Evolutionary conservation across 257 asterid genomes (phyloP).

Genomic region (Parsonsia alboflavescens): DNA sequence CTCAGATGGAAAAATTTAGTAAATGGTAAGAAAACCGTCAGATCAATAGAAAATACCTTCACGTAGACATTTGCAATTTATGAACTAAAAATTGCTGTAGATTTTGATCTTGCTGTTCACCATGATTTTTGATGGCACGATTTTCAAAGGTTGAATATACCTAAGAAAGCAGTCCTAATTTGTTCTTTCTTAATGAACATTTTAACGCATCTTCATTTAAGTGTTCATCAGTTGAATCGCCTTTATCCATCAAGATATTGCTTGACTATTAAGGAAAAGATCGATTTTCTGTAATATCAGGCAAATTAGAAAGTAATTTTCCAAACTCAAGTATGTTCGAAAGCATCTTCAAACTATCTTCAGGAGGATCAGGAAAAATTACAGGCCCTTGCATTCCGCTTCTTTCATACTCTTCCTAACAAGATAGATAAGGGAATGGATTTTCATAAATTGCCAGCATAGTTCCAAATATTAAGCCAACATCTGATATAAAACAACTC

Average conservation of each 20-base stretch:
- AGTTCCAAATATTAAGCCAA: neutral
- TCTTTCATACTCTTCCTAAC: constrained; percentile 78
- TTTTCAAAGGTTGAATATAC: too few relatives aligned
- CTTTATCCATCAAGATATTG: constrained; percentile 29
- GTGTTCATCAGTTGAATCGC: constrained; percentile 33
- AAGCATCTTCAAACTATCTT: constrained; percentile 62
- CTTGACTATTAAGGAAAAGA: constrained; percentile 36
- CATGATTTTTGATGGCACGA: too few relatives aligned
- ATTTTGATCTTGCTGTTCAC: too few relatives aligned
- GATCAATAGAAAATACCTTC: constrained; percentile 41
- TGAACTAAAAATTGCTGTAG: too few relatives aligned
- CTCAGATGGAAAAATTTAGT: neutral
- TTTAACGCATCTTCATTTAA: constrained; percentile 29
- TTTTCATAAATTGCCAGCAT: neutral
- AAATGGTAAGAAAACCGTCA: neutral
- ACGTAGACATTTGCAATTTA: too few relatives aligned
- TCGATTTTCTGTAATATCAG: constrained; percentile 29
- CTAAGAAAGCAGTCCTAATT: too few relatives aligned
- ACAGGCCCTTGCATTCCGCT: constrained; percentile 50
- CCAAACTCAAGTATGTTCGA: constrained; percentile 52
- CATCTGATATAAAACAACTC: constrained; percentile 21
- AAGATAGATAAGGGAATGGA: constrained; percentile 23
- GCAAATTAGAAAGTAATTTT: constrained; percentile 36
- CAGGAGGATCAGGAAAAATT: constrained; percentile 51
- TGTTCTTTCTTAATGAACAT: too few relatives aligned